These are phyloP conservation scores for Zelopaecilomyces penicillatus DNA, from an alignment of 2,329 filamentous ascomycete genomes.

Conservation along the genomic window DNA sequence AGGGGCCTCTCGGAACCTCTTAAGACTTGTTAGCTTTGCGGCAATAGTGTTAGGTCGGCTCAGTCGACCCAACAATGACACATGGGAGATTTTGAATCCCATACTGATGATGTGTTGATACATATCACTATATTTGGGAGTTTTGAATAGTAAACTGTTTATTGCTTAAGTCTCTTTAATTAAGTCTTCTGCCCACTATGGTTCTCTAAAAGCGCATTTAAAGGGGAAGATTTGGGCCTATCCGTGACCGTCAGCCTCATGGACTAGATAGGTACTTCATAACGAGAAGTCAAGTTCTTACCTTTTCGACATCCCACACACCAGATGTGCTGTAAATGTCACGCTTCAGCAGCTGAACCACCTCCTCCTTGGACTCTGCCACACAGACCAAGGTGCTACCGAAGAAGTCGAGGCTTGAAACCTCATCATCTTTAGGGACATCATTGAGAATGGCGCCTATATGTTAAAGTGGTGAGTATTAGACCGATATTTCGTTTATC, in stretches of 20 bases:
- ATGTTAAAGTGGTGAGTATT: too few relatives aligned
- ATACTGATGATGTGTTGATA: slow-evolving; percentile 1
- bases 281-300: slow-evolving; percentile 18
- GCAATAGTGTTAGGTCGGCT: slow-evolving; percentile 16
- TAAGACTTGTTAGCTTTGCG: slow-evolving; percentile 15
- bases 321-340: slow-evolving; percentile 65
- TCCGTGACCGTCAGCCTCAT: slow-evolving; percentile 1
- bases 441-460: slow-evolving; percentile 61
- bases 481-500: background rate
- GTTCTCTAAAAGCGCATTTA: slow-evolving; percentile 31
- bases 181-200: background rate
- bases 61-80: slow-evolving; percentile 6
- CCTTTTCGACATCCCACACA: slow-evolving; percentile 75
- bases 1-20: slow-evolving; percentile 3
- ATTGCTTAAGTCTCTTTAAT: slow-evolving; percentile 10
- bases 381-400: slow-evolving; percentile 63
- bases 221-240: slow-evolving; percentile 44
- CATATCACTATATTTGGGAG: background rate
- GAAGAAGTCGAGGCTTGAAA: slow-evolving; percentile 56
- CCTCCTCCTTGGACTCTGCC: slow-evolving; percentile 62
- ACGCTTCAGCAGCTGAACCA: slow-evolving; percentile 54
- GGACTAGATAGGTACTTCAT: background rate
- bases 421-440: slow-evolving; percentile 52
- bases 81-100: background rate
- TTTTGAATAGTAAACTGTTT: slow-evolving; percentile 8